Percentiles rank a stretch among this genome's conserved stretches.
These are phyloP conservation scores for Rhizophagus sp. DNA, from an alignment of 192 early-diverging fungal species.

Conservation along the genomic window DNA sequence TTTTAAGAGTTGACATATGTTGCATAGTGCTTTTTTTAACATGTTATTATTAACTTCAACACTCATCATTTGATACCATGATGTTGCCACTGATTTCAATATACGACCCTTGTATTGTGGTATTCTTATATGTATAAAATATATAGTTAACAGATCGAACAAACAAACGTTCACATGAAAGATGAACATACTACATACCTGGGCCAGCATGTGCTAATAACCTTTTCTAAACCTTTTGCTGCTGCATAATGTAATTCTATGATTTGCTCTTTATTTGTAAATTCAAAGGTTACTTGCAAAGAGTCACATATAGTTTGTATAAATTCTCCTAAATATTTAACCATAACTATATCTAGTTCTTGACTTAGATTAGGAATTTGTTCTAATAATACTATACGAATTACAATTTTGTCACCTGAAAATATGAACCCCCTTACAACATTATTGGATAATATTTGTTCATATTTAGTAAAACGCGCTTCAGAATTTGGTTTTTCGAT, in stretches of 20 bases:
- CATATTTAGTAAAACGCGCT: background rate
- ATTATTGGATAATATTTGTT: conserved; percentile 21
- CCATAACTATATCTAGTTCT: conserved; percentile 10
- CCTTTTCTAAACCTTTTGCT: conserved; percentile 14
- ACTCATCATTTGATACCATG: conserved; percentile 6
- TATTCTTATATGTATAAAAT: background rate
- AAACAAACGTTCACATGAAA: too few species aligned
- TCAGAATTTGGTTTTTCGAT: conserved; percentile 4
- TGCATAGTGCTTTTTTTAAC: background rate
- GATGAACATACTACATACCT: background rate
- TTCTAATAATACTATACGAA: conserved; percentile 21
- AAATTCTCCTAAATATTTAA: conserved; percentile 30
- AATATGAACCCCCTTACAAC: conserved; percentile 22
- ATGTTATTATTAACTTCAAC: background rate
- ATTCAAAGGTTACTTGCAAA: conserved; percentile 8
- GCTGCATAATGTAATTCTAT: conserved; percentile 8
- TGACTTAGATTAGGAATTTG: conserved; percentile 18
- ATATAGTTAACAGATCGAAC: too few species aligned
- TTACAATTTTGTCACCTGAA: conserved; percentile 21
- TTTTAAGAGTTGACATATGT: conserved; percentile 18
- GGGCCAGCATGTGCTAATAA: conserved; percentile 27
- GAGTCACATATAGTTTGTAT: background rate
- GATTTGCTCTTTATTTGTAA: conserved; percentile 17
- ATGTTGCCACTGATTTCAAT: conserved; percentile 9
- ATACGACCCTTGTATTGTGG: conserved; percentile 13